Base-by-base conservation (phyloP, 345 rosid species). In the Bruguiera parviflora region DNA sequence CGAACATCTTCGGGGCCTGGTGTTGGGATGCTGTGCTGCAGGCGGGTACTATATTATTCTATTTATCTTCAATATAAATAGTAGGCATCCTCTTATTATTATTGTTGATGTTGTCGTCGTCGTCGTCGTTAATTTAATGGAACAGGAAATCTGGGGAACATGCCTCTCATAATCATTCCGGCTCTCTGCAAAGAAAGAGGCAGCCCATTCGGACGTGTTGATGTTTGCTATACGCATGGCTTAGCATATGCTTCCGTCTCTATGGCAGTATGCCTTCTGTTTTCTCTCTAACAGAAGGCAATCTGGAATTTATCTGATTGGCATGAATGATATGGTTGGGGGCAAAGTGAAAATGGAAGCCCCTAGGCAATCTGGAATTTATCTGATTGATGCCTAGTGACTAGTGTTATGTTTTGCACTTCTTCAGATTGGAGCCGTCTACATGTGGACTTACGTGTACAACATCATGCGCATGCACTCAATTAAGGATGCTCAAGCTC, bases 21-120 rank as follows among this genome's bases (percentile, higher is more conserved):
- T 85, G 24, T 15, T 83, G n/a, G 85, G 87, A 37, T 79, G 85
- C 74, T 85, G 84, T 28, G 71, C 85, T 28, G 85, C 84, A 63
- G 88, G 88, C 16, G 47, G 47, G 47, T 11, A 39, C 47, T 11
- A 11, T 11, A 11, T 39, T 10, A 39, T 39, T 11, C 16, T 39
- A 39, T 39, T 39, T 10, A 39, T 39, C 13, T 39, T 39, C 13
- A 39, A 39, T 11, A 9, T 39, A 10, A 39, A 39, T 39, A 39
- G 2, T 13, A 39, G 16, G 4, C 15, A 10, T 39, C 13, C 4
- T 39, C 16, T 39, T 39, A 11, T 11, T 11, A 9, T 39, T 11
- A 11, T 39, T 39, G 1, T 39, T 37, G 1, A 7, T 35, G 8
- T 35, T 8, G 1, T 35, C 4, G 5, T 32, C 5, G 8, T 35